Evolutionary conservation across 257 asterid genomes (phyloP), one percentile per base, ranked within the genome.

Genomic region (Osmanthus fragrans): DNA sequence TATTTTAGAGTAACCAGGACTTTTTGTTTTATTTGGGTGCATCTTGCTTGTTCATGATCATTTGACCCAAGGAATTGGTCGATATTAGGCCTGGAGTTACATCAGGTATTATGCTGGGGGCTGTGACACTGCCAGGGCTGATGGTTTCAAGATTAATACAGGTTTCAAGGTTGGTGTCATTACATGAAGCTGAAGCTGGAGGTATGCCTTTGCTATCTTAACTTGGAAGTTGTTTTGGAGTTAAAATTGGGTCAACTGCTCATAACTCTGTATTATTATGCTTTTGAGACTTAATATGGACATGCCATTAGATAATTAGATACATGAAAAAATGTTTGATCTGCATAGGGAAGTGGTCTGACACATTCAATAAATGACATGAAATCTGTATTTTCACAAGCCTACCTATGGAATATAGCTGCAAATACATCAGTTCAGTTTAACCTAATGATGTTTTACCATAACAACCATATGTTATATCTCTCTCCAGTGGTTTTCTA

Each of bases 41-140:
- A 63, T 25, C 33, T 4, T 23, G 69, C 36, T 63, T 1, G 4
- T 25, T 63, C 36, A n/a, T 27, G 69, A 63, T 11, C 69, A 27
- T 76, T 49, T n/a, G 10, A 18, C 39, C 34, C 42, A 39, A 47
- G 69, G 47, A 23, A 36, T 54, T 82, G 73, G 47, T 77, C 21
- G 75, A 67, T 36, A 42, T 78, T 73, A 93, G 99, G 94, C 96
- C 92, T 74, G 99, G 97, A 77, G 96, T 88, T 70, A 86, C 99
- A 21, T 89, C 98, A 13, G 99, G 99, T 68, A 86, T 93, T 83
- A 76, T 93, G 78, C 81, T 96, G 77, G 98, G 99, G 74, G 90
- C 98, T 33, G 91, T 89, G 49, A 90, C 98, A 2, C 86, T 96
- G 65, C 99, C 98, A 1, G 94, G 96, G 77, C 85, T 96, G 47